Evolutionary conservation across 352 stramenopile species (phyloP).

Genomic region (Pythium brassicae): DNA sequence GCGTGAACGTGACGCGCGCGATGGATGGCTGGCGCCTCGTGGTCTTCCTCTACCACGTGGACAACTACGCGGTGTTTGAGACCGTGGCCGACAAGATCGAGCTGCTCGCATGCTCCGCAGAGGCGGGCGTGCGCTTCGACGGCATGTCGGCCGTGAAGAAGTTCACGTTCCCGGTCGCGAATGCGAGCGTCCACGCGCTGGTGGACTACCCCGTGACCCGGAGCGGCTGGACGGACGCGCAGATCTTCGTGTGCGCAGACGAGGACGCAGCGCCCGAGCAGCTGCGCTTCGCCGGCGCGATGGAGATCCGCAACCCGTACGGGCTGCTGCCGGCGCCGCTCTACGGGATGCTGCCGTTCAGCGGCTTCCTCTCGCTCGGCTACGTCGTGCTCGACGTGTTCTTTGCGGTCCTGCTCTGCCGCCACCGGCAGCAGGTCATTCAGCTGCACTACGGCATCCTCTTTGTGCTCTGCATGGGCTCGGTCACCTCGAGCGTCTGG

Average conservation of each 20-base stretch:
- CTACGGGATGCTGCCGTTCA: slow-evolving; percentile 86
- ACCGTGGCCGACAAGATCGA: slow-evolving; percentile 65
- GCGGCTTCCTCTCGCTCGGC: slow-evolving; percentile 56
- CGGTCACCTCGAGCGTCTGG: slow-evolving; percentile 54
- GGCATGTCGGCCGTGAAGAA: slow-evolving; percentile 66
- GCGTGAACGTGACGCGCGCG: slow-evolving; percentile 60
- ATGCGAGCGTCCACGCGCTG: slow-evolving; percentile 40
- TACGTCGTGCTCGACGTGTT: slow-evolving; percentile 80
- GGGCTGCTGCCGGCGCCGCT: slow-evolving; percentile 72
- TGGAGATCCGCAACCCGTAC: slow-evolving; percentile 83
- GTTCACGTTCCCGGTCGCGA: slow-evolving; percentile 59
- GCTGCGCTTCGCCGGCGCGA: slow-evolving; percentile 55
- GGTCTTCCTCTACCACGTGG: slow-evolving; percentile 82
- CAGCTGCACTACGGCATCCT: slow-evolving; percentile 83
- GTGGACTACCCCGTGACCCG: slow-evolving; percentile 53
- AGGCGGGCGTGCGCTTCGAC: slow-evolving; percentile 35
- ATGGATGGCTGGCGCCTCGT: slow-evolving; percentile 74
- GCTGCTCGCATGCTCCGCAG: slow-evolving; percentile 59
- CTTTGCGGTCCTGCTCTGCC: slow-evolving; percentile 66
- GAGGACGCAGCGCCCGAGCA: slow-evolving; percentile 37
- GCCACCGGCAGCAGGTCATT: slow-evolving; percentile 68
- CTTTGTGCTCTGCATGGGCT: slow-evolving; percentile 75
- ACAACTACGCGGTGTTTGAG: slow-evolving; percentile 59
- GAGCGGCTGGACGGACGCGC: slow-evolving; percentile 77
- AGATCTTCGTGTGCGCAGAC: slow-evolving; percentile 74